Evolutionary conservation across 192 early-diverging fungal genomes (phyloP), one percentile per base, ranked within the genome.

Genomic region (Backusella mclennaniae): DNA sequence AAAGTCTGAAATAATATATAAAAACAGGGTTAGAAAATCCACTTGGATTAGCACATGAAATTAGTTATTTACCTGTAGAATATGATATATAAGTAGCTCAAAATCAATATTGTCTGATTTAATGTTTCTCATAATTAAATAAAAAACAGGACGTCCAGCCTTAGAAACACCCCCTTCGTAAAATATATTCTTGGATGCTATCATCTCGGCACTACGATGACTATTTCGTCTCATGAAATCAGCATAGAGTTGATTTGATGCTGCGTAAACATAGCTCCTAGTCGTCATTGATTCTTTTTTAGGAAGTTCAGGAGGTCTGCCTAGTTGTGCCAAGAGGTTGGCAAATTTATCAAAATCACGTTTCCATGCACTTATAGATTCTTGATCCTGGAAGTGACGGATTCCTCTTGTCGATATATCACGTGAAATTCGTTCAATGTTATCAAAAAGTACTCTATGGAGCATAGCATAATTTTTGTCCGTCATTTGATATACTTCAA

Each of bases 81-180:
- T 79, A 68, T 91, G 85, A 73, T 91, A 84, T 74, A 94, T 78
- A 33, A 93, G 77, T 19, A 90, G 66, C 17, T 94, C 93, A 84
- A 92, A 89, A 79, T 94, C 92, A 71, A 92, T 80, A 38, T 85
- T 85, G 35, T 90, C 88, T 41, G 84, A 81, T 70, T 86, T 84
- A 39, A 94, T 71, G 15, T 89, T 79, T 31, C 92, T 83, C 1
- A 84, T 87, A 77, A 94, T 87, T 76, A 89, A 87, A 77, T 94
- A 94, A 42, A 94, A 72, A 6, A 94, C 91, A 3, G 90, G 88
- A n/a, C 87, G 84, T 71, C 91, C 87, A 38, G 90, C 90, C 66
- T 85, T 89, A 42, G 90, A 92, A 52, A 83, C 53, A 15, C 91
- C 90, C 39, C 88, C 89, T 73, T 88, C 87, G 71, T 92, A 94